These are phyloP conservation scores for Cryptosporidium sp. DNA, from an alignment of 169 alveolate species.

Conservation along the genomic window DNA sequence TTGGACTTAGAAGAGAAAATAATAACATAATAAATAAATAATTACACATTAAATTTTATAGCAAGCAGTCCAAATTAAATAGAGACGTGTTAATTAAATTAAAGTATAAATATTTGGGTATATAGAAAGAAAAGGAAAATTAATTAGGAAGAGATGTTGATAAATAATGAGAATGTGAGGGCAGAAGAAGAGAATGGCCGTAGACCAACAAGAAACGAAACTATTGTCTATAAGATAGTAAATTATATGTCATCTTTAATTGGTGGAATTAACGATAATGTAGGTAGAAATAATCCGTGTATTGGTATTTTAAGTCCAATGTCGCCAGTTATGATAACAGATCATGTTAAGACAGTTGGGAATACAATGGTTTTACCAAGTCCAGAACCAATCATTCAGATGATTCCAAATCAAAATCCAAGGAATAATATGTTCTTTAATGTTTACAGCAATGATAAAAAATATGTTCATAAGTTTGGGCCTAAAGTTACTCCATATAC, in stretches of 20 bases:
- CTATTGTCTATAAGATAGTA: constrained; percentile 48
- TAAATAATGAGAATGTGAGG: constrained; percentile 57
- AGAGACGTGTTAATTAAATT: background rate
- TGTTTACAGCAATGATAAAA: background rate
- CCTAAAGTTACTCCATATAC: constrained; percentile 58
- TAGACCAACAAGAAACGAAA: constrained; percentile 6
- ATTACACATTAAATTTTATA: background rate
- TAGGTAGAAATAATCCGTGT: constrained; percentile 55
- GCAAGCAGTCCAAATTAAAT: background rate
- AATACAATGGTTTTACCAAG: constrained; percentile 60
- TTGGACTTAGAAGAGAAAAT: constrained; percentile 6
- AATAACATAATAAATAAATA: background rate
- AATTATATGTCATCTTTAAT: constrained; percentile 69
- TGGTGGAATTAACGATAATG: constrained; percentile 62
- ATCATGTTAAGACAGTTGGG: constrained; percentile 6
- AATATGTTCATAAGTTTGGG: constrained; percentile 13
- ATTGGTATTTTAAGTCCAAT: constrained; percentile 67
- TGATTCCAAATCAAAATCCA: constrained; percentile 26
- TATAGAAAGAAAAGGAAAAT: background rate
- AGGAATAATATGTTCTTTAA: constrained; percentile 8
- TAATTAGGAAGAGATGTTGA: constrained; percentile 4
- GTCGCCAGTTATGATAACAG: constrained; percentile 55
- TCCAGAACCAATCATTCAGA: constrained; percentile 74
- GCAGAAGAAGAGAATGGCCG: constrained; percentile 14
- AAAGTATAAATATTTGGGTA: background rate